These are phyloP conservation scores for Pugionium cornutum DNA, from an alignment of 345 rosid genomes.

Conservation along the genomic window DNA sequence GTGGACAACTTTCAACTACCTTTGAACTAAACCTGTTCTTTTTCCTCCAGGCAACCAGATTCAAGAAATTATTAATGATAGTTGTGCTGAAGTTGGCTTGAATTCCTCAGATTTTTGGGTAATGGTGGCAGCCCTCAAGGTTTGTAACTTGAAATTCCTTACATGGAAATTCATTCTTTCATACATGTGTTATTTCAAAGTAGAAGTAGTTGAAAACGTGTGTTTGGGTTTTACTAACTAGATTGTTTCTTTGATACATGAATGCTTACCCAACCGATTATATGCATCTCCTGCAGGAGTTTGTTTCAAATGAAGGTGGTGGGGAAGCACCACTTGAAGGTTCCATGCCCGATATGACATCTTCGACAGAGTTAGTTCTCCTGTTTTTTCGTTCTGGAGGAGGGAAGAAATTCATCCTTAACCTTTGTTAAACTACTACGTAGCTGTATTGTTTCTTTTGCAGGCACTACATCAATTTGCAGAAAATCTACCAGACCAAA, in stretches of 20 bases:
- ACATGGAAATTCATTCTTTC: not conserved
- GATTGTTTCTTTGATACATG: conserved; percentile 9
- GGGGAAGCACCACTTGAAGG: conserved; percentile 98
- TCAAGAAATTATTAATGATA: conserved; percentile 60
- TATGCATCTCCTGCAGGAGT: conserved; percentile 57
- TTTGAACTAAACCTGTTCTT: conserved; percentile 3
- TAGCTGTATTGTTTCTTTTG: conserved; percentile 27
- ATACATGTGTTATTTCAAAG: not conserved
- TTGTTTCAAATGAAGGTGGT: conserved; percentile 75
- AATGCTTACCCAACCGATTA: conserved; percentile 5
- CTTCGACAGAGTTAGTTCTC: conserved; percentile 89
- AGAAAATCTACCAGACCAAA: conserved; percentile 87
- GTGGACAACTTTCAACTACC: conserved; percentile 5
- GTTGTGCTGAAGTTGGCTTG: conserved; percentile 59
- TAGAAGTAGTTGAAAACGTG: conserved; percentile 11
- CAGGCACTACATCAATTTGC: conserved; percentile 88
- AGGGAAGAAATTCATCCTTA: not conserved
- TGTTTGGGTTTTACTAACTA: conserved; percentile 1
- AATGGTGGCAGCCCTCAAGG: conserved; percentile 96
- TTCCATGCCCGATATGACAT: conserved; percentile 93
- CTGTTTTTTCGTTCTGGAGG: conserved; percentile 13
- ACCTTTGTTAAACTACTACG: conserved; percentile 15
- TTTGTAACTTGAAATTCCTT: conserved; percentile 39
- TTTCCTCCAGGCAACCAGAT: conserved; percentile 59
- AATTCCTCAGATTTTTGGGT: conserved; percentile 92